These are phyloP conservation scores for Anaeromyces robustus DNA, from an alignment of 192 early-diverging fungal species.

Conservation along the genomic window DNA sequence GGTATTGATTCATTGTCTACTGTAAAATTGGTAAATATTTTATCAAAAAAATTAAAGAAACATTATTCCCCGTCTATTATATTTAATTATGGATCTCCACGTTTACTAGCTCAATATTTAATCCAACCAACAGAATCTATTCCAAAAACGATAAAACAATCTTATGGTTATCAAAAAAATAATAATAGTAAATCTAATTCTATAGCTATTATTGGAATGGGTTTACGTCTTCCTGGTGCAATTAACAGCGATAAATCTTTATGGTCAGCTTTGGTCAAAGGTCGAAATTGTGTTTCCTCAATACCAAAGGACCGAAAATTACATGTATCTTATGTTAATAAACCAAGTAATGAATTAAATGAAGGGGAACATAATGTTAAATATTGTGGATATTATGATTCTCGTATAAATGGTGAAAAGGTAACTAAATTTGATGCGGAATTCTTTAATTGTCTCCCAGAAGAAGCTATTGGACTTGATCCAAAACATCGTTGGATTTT, in stretches of 20 bases:
- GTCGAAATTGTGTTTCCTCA: not conserved
- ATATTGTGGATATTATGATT: not conserved
- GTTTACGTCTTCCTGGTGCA: not conserved
- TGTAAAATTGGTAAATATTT: not conserved
- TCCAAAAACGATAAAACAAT: too few relatives aligned
- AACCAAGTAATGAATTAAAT: not conserved
- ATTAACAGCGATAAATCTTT: not conserved
- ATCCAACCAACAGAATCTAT: not conserved
- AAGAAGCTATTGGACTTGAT: conserved; percentile 11
- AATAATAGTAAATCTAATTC: not conserved
- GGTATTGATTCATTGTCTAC: not conserved
- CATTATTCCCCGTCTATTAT: not conserved
- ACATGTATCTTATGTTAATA: not conserved
- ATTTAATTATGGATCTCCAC: not conserved
- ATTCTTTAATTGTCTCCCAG: not conserved
- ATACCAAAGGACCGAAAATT: not conserved
- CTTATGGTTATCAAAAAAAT: not conserved
- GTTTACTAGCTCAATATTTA: not conserved
- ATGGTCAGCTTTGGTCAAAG: not conserved
- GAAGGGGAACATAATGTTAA: not conserved
- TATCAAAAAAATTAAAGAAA: not conserved
- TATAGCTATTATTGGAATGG: not conserved
- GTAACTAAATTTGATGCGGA: not conserved
- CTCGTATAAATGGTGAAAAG: not conserved
- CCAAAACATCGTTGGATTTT: conserved; percentile 3